phyloP scores from a whole-genome alignment of 805 yeast genomes.

The Candida glaebosa region DNA sequence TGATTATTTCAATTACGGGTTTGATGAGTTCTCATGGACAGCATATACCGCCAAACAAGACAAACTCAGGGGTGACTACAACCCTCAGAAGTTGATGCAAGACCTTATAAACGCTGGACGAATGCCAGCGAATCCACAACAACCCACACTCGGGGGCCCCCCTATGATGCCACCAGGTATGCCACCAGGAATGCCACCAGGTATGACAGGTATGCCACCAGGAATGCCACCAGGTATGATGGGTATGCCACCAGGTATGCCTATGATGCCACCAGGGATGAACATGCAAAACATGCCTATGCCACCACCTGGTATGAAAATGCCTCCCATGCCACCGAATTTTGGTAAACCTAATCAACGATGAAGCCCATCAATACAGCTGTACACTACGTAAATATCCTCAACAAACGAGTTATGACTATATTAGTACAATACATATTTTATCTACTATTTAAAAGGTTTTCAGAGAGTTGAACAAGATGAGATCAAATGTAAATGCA shows the following conservation, averaged over 20 bases:
- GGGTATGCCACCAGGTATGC: conserved; percentile 15
- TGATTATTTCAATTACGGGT: conserved; percentile 95
- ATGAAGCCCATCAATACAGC: conserved; percentile 6
- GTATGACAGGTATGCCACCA: conserved; percentile 15
- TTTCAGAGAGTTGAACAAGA: background rate
- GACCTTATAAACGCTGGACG: conserved; percentile 46
- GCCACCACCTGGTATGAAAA: conserved; percentile 9
- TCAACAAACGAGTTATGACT: background rate
- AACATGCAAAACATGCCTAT: conserved; percentile 7
- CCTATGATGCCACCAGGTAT: conserved; percentile 14
- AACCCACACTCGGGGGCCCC: conserved; percentile 20
- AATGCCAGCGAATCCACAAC: conserved; percentile 16
- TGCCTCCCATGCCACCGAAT: conserved; percentile 21
- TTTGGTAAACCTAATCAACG: conserved; percentile 13
- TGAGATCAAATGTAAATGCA: background rate
- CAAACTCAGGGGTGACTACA: conserved; percentile 70
- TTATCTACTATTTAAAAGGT: background rate
- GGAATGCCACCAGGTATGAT: conserved; percentile 15
- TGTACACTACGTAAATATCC: background rate
- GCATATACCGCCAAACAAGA: conserved; percentile 89
- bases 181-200: conserved; percentile 22
- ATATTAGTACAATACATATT: background rate
- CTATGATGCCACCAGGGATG: conserved; percentile 19
- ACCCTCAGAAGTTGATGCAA: conserved; percentile 75
- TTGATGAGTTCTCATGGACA: conserved; percentile 95